Base-by-base conservation (phyloP, 2,329 filamentous ascomycete genomes). In the Colletotrichum melonis region DNA sequence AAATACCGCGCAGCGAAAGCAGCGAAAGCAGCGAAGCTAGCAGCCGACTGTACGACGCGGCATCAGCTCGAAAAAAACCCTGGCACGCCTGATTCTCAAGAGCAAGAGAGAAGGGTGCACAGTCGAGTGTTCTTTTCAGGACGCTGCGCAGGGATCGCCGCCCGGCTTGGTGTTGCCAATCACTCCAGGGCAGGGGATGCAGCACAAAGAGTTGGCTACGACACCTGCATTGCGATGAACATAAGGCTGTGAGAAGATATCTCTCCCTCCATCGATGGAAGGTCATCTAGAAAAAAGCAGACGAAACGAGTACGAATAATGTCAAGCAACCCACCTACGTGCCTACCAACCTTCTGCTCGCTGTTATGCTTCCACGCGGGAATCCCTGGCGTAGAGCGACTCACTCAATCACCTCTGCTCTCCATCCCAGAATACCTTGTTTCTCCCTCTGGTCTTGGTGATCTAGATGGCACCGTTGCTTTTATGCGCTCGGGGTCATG, bases 231-330 rank as follows among this genome's bases (percentile, higher is more conserved):
- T 46, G 59, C 55, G 49, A 73, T 32, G 32, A 65, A 67, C 70
- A 46, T 56, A 49, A 54, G 66, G 60, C 46, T 60, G 66, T 70
- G 60, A 70, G 70, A 73, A 66, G 70, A 59, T 60, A 32, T 69
- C 59, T 65, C 66, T 64, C n/a, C 32, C 32, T 24, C 19, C 42
- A 49, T 30, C 57, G 59, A 49, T 56, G 58, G 56, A 67, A 55
- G 46, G 60, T 11, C 24, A 42, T 49, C 55, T 56, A 54, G 19
- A 35, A 30, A 49, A 42, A 52, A 12, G 52, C 24, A 54, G 58
- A 26, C 70, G 55, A 69, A 69, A 64, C 70, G 26, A 58, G 32
- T 64, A 38, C 35, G 52, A 28, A 54, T 49, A 60, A 60, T 32
- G 63, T 28, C 56, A 58, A 38, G 28, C 38, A 59, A 55, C 22